Evolutionary conservation across 345 rosid genomes (phyloP).

Genomic region (Cochlearia excelsa): DNA sequence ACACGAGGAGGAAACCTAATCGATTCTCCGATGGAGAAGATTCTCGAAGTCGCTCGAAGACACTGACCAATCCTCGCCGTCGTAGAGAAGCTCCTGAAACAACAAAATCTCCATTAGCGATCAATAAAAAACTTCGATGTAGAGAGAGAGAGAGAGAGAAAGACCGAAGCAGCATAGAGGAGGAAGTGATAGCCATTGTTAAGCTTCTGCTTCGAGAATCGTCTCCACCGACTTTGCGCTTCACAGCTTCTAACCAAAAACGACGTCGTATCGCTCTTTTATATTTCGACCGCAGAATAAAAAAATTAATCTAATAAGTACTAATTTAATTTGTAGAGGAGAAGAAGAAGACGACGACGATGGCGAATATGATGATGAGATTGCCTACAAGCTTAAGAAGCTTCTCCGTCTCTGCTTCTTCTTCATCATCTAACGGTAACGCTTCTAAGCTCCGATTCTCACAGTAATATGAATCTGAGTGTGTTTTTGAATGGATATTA

Average conservation of each 20-base stretch:
- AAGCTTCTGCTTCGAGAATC: conserved; percentile 22
- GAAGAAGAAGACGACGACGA: conserved; percentile 23
- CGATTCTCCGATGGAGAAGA: conserved; percentile 27
- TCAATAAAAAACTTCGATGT: background rate
- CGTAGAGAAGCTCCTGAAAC: conserved; percentile 44
- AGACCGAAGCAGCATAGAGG: conserved; percentile 59
- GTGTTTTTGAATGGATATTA: background rate
- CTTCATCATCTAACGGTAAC: conserved; percentile 65
- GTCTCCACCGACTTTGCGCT: background rate
- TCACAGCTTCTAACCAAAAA: background rate
- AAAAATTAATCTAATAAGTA: background rate
- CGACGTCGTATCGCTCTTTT: conserved; percentile 16
- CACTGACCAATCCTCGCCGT: conserved; percentile 33
- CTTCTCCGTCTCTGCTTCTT: conserved; percentile 59
- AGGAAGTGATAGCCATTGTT: conserved; percentile 46
- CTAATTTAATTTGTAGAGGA: background rate
- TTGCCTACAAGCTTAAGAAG: conserved; percentile 44
- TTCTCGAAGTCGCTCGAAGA: conserved; percentile 28
- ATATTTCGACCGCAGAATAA: conserved; percentile 25
- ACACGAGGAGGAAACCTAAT: conserved; percentile 32
- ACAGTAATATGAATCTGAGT: background rate
- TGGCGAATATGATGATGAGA: conserved; percentile 60
- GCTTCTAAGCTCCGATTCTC: background rate
- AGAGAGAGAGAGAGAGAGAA: background rate
- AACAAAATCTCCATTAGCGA: conserved; percentile 19